A percentile compares a stretch with the other conserved stretches of the same genome.
These are phyloP conservation scores for Erysimum cheiri DNA, from an alignment of 441 rosid species.

Conservation along the genomic window DNA sequence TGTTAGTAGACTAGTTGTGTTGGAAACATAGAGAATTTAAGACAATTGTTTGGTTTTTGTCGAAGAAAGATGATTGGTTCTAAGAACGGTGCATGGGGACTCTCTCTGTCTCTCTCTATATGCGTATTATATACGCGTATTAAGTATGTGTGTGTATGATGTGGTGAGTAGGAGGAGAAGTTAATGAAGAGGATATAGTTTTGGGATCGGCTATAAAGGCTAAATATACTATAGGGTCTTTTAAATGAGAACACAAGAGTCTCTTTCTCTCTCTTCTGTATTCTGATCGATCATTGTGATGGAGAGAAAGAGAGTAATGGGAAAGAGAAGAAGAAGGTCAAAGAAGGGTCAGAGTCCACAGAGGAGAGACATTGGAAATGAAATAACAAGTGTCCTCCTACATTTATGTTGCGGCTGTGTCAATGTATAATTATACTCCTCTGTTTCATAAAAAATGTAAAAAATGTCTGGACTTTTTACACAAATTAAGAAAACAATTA, in stretches of 20 bases:
- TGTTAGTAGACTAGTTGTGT: conserved; percentile 22
- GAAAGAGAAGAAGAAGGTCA: conserved; percentile 40
- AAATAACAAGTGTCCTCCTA: conserved; percentile 12
- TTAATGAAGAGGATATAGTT: conserved; percentile 31
- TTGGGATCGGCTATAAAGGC: conserved; percentile 10
- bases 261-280: neutral
- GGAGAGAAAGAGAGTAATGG: neutral
- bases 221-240: neutral
- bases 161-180: conserved; percentile 34
- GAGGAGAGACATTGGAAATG: conserved; percentile 35
- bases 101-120: neutral
- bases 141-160: neutral
- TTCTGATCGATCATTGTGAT: neutral
- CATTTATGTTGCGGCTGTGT: conserved; percentile 36
- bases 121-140: neutral
- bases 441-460: too few relatives aligned
- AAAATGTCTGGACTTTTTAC: too few relatives aligned
- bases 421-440: neutral
- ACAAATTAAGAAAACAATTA: too few relatives aligned
- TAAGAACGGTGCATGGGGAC: conserved; percentile 41
- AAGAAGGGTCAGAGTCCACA: conserved; percentile 27
- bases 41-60: conserved; percentile 27
- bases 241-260: conserved; percentile 24
- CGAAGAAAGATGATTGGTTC: conserved; percentile 30
- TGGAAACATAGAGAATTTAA: conserved; percentile 31